Evolutionary conservation across 176 grass and related monocot genomes (phyloP).

Genomic region (Calamus simplicifolius): DNA sequence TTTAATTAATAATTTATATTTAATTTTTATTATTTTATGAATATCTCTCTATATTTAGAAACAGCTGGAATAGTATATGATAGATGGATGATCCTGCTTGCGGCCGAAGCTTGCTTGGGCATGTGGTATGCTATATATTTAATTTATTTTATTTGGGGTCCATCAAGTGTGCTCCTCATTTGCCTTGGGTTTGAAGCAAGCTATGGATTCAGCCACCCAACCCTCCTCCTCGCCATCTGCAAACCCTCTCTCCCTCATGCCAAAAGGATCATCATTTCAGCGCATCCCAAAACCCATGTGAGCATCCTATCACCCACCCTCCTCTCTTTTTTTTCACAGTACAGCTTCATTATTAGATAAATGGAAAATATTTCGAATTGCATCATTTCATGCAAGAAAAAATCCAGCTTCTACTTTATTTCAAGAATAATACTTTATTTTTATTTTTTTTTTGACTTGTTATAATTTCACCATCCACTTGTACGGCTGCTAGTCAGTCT

Average conservation of each 20-base stretch:
- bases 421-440: neutral
- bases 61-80: no score
- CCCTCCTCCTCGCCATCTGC: neutral
- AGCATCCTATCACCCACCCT: slow-evolving; percentile 22
- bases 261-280: slow-evolving; percentile 85
- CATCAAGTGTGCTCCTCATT: slow-evolving; percentile 72
- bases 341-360: slow-evolving; percentile 38
- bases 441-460: neutral
- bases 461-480: no score
- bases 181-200: slow-evolving; percentile 97
- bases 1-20: no score
- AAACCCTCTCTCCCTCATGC: slow-evolving; percentile 55
- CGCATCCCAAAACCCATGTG: slow-evolving; percentile 75
- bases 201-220: slow-evolving; percentile 30
- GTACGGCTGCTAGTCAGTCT: no score
- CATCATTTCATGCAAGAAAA: slow-evolving; percentile 45
- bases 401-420: slow-evolving; percentile 3
- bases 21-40: no score
- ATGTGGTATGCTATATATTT: slow-evolving; percentile 55
- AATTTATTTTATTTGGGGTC: slow-evolving; percentile 51
- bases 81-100: slow-evolving; percentile 31
- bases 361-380: slow-evolving; percentile 32
- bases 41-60: no score
- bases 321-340: slow-evolving; percentile 24
- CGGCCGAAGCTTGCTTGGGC: slow-evolving; percentile 55